A percentile compares a stretch with the other conserved stretches of the same genome.
Conservation (phyloP, 495 filamentous ascomycete genomes). For the Venustampulla echinocandica region DNA sequence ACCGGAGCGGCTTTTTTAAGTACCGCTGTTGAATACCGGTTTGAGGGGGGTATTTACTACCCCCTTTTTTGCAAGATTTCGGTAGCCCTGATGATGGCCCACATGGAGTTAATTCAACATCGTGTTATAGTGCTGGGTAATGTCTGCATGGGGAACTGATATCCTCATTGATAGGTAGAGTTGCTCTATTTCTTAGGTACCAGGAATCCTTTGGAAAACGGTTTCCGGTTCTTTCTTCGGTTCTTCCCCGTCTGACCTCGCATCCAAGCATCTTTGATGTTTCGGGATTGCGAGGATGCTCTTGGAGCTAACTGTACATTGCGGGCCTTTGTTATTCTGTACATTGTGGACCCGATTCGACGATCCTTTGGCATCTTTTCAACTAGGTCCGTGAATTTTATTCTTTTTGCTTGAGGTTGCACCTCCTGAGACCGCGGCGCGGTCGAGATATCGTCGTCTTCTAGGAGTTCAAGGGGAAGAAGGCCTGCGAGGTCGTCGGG, state of each 20-base stretch:
- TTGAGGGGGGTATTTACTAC: no score
- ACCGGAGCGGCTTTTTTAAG: no score
- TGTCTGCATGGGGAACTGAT: no score
- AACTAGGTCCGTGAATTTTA: conserved; percentile 14
- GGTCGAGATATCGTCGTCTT: conserved; percentile 7
- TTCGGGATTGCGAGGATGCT: conserved; percentile 7
- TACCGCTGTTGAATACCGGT: no score
- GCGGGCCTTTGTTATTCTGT: conserved; percentile 12
- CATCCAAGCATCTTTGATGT: conserved; percentile 21
- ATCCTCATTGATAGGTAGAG: no score
- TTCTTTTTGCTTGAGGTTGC: conserved; percentile 15
- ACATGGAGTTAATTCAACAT: no score
- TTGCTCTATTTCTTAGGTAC: conserved; percentile 3
- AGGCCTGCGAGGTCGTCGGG: conserved; percentile 10
- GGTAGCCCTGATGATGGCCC: no score
- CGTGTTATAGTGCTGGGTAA: no score
- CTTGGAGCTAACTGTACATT: conserved; percentile 16
- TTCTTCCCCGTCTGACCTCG: conserved; percentile 8
- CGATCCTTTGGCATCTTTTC: conserved; percentile 21
- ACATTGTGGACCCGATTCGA: conserved; percentile 17
- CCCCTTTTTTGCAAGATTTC: no score
- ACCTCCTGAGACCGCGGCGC: neutral
- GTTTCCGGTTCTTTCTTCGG: conserved; percentile 9
- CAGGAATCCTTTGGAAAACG: conserved; percentile 15
- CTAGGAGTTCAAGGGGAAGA: conserved; percentile 19